Conservation (phyloP, 1,139 yeast genomes). For the Debaryomycetaceae sp. region DNA sequence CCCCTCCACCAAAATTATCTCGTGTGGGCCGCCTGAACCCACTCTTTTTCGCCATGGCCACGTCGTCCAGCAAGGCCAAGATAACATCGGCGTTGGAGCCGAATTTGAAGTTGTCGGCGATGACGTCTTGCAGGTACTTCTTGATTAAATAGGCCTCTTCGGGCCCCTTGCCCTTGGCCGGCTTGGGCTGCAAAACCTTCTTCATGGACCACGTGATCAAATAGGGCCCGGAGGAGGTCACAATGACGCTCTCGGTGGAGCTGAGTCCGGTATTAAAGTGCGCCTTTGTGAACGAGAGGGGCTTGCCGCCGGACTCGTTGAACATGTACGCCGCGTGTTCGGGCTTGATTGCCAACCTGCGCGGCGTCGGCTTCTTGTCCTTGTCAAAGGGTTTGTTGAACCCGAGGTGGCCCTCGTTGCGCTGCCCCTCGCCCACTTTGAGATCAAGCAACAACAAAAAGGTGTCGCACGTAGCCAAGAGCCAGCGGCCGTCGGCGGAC, state of each 20-base stretch:
- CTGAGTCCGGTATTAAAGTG: slow-evolving; percentile 68
- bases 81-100: slow-evolving; percentile 70
- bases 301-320: slow-evolving; percentile 43
- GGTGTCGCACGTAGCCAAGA: slow-evolving; percentile 72
- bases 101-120: slow-evolving; percentile 76
- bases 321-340: slow-evolving; percentile 69
- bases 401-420: slow-evolving; percentile 58
- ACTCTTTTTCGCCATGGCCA: slow-evolving; percentile 56
- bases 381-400: slow-evolving; percentile 62
- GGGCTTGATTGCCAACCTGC: slow-evolving; percentile 62
- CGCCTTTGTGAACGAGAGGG: slow-evolving; percentile 62
- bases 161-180: background rate
- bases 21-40: slow-evolving; percentile 54
- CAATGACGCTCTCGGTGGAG: slow-evolving; percentile 63
- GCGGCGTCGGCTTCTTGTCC: slow-evolving; percentile 66
- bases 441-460: slow-evolving; percentile 68
- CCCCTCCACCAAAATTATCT: slow-evolving; percentile 12
- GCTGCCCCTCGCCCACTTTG: slow-evolving; percentile 54
- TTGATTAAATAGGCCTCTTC: slow-evolving; percentile 59
- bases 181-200: slow-evolving; percentile 8
- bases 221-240: slow-evolving; percentile 77
- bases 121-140: slow-evolving; percentile 57
- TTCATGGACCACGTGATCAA: slow-evolving; percentile 77
- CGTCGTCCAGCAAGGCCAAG: slow-evolving; percentile 68
- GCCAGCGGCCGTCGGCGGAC: slow-evolving; percentile 78